A percentile compares a stretch with the other conserved stretches of the same genome.
Conservation (phyloP, 2,329 filamentous ascomycete species). For the Dichotomopilus funicola region DNA sequence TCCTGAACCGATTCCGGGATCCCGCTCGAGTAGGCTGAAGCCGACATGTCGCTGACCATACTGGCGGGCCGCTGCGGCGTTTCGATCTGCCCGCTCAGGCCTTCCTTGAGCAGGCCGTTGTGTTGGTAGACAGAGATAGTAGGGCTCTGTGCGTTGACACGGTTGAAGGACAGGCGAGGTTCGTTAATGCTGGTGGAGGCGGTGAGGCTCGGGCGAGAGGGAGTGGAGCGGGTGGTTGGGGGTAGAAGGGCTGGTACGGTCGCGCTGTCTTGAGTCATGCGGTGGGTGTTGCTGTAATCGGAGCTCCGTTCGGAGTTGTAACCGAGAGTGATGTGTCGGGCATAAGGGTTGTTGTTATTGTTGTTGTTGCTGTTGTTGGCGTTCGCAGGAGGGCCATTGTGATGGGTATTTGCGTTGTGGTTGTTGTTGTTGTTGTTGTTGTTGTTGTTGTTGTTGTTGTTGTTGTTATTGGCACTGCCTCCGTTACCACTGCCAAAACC, state of each 20-base stretch:
- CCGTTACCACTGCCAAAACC: conserved; percentile 45
- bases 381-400: background rate
- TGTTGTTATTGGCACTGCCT: conserved; percentile 17
- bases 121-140: conserved; percentile 52
- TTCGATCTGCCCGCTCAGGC: conserved; percentile 56
- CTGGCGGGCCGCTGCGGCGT: conserved; percentile 40
- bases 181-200: conserved; percentile 29
- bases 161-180: conserved; percentile 54
- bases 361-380: conserved; percentile 28
- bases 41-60: conserved; percentile 34
- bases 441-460: conserved; percentile 30
- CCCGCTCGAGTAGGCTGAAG: conserved; percentile 56
- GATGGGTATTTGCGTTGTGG: too few species aligned
- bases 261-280: conserved; percentile 59
- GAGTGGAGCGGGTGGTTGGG: background rate
- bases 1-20: conserved; percentile 58
- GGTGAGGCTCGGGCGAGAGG: too few species aligned
- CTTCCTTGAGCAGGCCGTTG: conserved; percentile 46
- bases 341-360: conserved; percentile 23
- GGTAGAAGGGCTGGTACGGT: conserved; percentile 56
- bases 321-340: too few species aligned
- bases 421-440: conserved; percentile 21
- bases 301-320: conserved; percentile 36
- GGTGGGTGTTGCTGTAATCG: conserved; percentile 41
- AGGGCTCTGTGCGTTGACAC: conserved; percentile 63